Evolutionary conservation across 805 yeast genomes (phyloP), one percentile per base, ranked within the genome.

Genomic region (Candida railenensis): DNA sequence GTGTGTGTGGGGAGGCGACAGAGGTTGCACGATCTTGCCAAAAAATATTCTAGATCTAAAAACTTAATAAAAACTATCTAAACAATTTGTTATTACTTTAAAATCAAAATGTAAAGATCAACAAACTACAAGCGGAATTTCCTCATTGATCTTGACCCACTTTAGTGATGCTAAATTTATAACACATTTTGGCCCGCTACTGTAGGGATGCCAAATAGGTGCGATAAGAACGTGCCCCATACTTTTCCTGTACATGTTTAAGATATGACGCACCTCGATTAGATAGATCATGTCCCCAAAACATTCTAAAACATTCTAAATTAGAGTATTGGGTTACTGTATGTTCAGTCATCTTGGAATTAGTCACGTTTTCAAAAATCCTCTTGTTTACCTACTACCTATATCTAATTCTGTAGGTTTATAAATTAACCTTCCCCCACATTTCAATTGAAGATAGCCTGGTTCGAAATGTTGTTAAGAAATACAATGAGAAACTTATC

Each of bases 401-500:
- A 11, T 25, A 11, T 25, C 9, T 25, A 11, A 7, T 5, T 25
- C 9, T 25, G 30, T 25, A 11, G 5, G 30, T 25, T 5, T 25
- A 11, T 25, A 25, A 11, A 7, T 25, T 25, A 25, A 25, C 5
- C 30, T 25, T 25, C 30, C 30, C 11, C 11, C 11, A 11, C 11
- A 25, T 5, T 7, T 25, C 30, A 25, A 11, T 11, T 7, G 30
- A 5, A 25, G 30, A 25, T 25, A 7, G 30, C 30, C 11, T 11
- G 11, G 11, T 25, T 25, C 36, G 9, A 9, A 16, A 40, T 40
- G 42, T 18, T 39, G n/a, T n/a, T 39, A 12, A 39, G 42, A 22
- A 14, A 4, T 22, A 21, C 42, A 21, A 39, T 39, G 42, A 39
- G 42, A 39, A 16, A 18, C n/a, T 5, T 39, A 3, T 39, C 42